A percentile compares a stretch with the other conserved stretches of the same genome.
These are phyloP conservation scores for Tetrahymena borealis DNA, from an alignment of 73 alveolate species.

Conservation along the genomic window DNA sequence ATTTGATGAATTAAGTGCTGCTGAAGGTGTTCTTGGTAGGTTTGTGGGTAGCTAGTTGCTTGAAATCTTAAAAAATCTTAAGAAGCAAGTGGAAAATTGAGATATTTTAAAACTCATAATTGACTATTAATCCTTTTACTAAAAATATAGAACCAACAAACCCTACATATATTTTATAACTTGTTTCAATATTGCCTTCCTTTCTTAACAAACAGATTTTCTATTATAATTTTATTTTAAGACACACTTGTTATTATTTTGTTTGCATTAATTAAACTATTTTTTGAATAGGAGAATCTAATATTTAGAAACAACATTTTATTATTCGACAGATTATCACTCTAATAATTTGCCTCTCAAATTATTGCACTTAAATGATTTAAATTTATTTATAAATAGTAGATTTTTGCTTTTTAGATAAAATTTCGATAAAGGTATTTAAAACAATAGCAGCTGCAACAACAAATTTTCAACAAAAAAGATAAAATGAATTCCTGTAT, in stretches of 20 bases:
- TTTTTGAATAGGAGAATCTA: too few relatives aligned
- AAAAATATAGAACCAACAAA: too few relatives aligned
- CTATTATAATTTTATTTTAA: too few relatives aligned
- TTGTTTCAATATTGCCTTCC: too few relatives aligned
- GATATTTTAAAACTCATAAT: too few relatives aligned
- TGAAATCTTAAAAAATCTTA: neutral
- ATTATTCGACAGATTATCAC: neutral
- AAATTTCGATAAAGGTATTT: neutral
- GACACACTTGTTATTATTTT: too few relatives aligned
- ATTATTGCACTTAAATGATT: neutral
- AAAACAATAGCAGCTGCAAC: neutral
- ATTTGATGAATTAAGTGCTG: neutral
- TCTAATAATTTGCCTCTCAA: neutral
- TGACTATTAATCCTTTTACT: too few relatives aligned
- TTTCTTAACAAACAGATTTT: too few relatives aligned
- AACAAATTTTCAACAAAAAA: neutral
- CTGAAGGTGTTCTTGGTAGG: neutral
- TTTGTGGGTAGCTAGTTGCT: neutral
- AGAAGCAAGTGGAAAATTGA: too few relatives aligned
- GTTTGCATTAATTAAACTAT: neutral
- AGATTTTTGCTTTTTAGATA: neutral
- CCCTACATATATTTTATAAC: too few relatives aligned
- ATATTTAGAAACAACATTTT: neutral
- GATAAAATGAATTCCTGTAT: neutral
- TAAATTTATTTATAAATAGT: neutral